A percentile compares a stretch with the other conserved stretches of the same genome.
Conservation (phyloP, 371 early-diverging fungal species). For the Apophysomyces elegans region DNA sequence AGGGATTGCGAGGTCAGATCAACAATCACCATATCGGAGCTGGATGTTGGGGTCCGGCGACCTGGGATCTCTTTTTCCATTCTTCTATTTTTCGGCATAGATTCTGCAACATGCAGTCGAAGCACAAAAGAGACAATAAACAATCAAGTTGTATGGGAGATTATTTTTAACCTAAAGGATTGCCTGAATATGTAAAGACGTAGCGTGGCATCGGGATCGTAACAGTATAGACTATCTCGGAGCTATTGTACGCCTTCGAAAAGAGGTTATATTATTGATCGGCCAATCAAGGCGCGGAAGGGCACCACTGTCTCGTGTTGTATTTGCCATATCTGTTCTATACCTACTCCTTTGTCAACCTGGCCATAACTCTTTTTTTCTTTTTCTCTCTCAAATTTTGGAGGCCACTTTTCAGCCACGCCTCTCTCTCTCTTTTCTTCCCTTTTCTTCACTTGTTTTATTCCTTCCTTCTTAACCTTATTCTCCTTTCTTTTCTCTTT, state of each 20-base stretch:
- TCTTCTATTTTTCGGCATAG: no score
- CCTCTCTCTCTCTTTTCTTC: slow-evolving; percentile 3
- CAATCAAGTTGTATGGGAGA: no score
- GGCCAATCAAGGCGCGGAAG: slow-evolving; percentile 8
- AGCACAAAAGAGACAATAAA: no score
- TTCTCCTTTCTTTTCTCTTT: slow-evolving; percentile 9
- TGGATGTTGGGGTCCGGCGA: no score
- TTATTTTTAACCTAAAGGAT: no score
- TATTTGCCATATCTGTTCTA: slow-evolving; percentile 5
- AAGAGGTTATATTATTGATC: slow-evolving; percentile 4
- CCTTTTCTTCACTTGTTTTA: slow-evolving; percentile 7
- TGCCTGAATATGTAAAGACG: background rate
- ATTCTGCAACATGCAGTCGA: no score
- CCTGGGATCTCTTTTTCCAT: no score
- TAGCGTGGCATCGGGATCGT: background rate
- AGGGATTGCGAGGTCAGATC: no score
- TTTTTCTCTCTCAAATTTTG: background rate
- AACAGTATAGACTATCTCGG: background rate
- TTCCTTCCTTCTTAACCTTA: slow-evolving; percentile 10
- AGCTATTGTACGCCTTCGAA: background rate
- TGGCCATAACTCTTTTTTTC: slow-evolving; percentile 6
- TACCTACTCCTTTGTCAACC: slow-evolving; percentile 10
- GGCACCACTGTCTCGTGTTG: background rate
- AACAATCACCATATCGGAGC: no score
- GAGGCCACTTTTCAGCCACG: background rate